Percentiles rank a stretch among this genome's conserved stretches.
Evolutionary conservation across 352 stramenopile species (phyloP).

Genomic region (Phytophthora fragariae): DNA sequence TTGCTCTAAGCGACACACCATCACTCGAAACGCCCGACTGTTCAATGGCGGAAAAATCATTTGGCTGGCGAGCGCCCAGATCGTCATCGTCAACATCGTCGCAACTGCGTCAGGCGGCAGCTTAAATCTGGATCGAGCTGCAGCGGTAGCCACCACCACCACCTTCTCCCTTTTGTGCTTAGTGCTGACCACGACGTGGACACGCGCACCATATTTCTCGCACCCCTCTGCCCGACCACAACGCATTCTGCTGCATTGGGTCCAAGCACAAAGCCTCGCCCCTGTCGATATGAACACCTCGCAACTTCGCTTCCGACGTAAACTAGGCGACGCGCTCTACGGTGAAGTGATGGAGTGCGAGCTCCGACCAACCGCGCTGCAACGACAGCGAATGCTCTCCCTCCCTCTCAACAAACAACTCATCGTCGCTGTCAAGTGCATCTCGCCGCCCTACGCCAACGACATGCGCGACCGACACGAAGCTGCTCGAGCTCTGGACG

Average conservation of each 20-base stretch:
- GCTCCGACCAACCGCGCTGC: neutral
- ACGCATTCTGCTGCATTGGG: neutral
- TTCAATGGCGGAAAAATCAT: too few relatives aligned
- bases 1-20: too few relatives aligned
- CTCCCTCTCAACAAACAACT: neutral
- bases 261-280: neutral
- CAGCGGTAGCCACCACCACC: too few relatives aligned
- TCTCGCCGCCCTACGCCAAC: constrained; percentile 10
- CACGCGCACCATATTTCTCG: neutral
- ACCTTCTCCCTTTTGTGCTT: too few relatives aligned
- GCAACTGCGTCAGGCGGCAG: too few relatives aligned
- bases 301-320: constrained; percentile 31
- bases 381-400: neutral
- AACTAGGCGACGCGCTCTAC: constrained; percentile 39
- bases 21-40: too few relatives aligned
- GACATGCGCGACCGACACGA: neutral
- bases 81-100: too few relatives aligned
- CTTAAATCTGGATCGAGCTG: too few relatives aligned
- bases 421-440: constrained; percentile 41
- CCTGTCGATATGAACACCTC: constrained; percentile 19
- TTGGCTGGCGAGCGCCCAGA: too few relatives aligned
- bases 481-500: constrained; percentile 11
- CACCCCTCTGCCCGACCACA: neutral
- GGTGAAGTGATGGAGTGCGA: constrained; percentile 38
- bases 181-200: neutral